Percentiles rank a stretch among this genome's conserved stretches.
Evolutionary conservation across 2,329 filamentous ascomycete species (phyloP).

Genomic region (Byssothecium circinans): DNA sequence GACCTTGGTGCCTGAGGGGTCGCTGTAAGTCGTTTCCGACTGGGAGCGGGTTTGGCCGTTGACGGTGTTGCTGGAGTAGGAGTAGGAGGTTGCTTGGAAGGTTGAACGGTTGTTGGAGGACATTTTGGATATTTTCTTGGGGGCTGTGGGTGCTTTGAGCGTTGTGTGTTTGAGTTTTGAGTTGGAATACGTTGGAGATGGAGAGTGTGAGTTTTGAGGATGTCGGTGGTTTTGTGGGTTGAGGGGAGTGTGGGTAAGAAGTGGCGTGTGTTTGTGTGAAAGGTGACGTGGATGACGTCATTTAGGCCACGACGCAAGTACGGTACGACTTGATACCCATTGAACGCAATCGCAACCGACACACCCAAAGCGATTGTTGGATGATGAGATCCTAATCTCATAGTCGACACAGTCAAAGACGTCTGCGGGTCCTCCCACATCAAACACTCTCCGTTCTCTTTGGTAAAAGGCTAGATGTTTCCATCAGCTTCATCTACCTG

Average conservation of each 20-base stretch:
- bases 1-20: slow-evolving; percentile 32
- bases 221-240: not conserved
- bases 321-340: too few relatives aligned
- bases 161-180: too few relatives aligned
- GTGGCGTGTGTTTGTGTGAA: slow-evolving; percentile 1
- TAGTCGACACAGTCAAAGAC: too few relatives aligned
- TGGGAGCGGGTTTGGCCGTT: slow-evolving; percentile 34
- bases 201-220: not conserved
- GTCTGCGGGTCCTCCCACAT: too few relatives aligned
- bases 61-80: slow-evolving; percentile 24
- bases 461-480: too few relatives aligned
- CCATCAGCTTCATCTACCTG: too few relatives aligned
- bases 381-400: too few relatives aligned
- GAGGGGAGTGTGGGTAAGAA: not conserved
- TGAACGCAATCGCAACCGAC: too few relatives aligned
- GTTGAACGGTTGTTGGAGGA: slow-evolving; percentile 19
- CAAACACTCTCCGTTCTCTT: too few relatives aligned
- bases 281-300: slow-evolving; percentile 5
- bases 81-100: slow-evolving; percentile 30
- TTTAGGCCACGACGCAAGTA: not conserved
- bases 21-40: slow-evolving; percentile 25
- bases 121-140: slow-evolving; percentile 6
- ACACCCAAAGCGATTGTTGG: too few relatives aligned
- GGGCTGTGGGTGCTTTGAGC: not conserved
- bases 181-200: not conserved